Base-by-base conservation (phyloP, 2,329 filamentous ascomycete genomes). In the Cladophialophora exuberans region DNA sequence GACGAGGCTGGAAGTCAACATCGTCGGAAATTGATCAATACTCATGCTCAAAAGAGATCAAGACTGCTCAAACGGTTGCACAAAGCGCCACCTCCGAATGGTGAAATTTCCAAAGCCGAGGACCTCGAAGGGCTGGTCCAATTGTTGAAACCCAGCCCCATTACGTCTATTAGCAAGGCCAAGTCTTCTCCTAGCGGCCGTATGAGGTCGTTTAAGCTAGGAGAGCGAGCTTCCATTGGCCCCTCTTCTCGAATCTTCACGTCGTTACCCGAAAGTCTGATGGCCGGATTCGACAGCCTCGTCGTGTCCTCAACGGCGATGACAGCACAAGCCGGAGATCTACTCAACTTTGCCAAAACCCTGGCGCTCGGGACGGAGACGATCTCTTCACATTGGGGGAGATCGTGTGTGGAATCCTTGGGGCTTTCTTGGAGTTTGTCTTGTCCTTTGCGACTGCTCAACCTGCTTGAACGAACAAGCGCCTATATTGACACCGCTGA, bases 1-100 rank as follows among this genome's bases (percentile, higher is more conserved):
- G 43, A 47, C n/a, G 28, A 47, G 30, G 30, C 44, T 17, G 44
- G 13, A 7, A 36, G 44, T n/a, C 30, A 47, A n/a, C 44, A 47
- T 36, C 44, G 44, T 11, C 44, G 30, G 20, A 47, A 47, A 20
- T 35, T 47, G 30, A 36, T 47, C 30, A 47, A 47, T 9, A 36
- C 44, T 25, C 44, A 47, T 25, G 31, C 30, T 17, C 30, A 47
- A 25, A 47, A 36, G 36, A 35, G 31, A 36, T 47, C 44, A n/a
- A 13, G 44, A 36, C 30, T 17, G n/a, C 44, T 47, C 44, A 26
- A 36, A 31, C 20, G 43, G 4, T 15, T 36, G 43, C 33, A 46
- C 22, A 6, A 46, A n/a, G 26, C 26, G 3, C 30, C 43, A 17
- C 10, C 11, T 20, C 17, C 18, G 7, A 11, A 25, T 4, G 18